These are phyloP conservation scores for Butyriboletus loyo DNA, from an alignment of 768 basidiomycete genomes.

Conservation along the genomic window DNA sequence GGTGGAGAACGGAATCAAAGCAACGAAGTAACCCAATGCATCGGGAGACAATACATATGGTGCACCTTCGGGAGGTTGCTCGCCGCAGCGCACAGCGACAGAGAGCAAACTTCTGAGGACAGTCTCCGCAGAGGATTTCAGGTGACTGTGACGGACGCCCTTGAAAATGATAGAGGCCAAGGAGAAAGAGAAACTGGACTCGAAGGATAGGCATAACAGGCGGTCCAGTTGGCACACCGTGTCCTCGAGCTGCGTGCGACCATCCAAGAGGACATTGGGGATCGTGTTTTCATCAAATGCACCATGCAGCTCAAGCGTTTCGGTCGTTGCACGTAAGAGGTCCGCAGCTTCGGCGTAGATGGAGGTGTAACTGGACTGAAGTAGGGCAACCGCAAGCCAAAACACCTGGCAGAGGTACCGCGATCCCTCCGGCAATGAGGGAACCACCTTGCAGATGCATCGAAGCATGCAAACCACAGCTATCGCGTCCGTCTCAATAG, in stretches of 20 bases:
- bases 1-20: conserved; percentile 67
- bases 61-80: conserved; percentile 37
- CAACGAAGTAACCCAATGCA: conserved; percentile 75
- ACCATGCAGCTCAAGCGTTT: conserved; percentile 59
- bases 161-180: conserved; percentile 84
- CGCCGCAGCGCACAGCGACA: conserved; percentile 51
- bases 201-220: conserved; percentile 72
- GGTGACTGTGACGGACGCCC: conserved; percentile 67
- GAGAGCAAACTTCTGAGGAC: conserved; percentile 61
- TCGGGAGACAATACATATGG: conserved; percentile 51
- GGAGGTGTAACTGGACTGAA: conserved; percentile 72
- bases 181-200: conserved; percentile 75
- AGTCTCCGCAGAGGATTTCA: conserved; percentile 58
- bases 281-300: conserved; percentile 55
- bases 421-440: conserved; percentile 63
- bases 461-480: conserved; percentile 86
- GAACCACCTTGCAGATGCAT: conserved; percentile 76
- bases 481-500: conserved; percentile 65
- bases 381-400: conserved; percentile 83
- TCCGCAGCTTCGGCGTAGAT: conserved; percentile 68
- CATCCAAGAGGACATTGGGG: conserved; percentile 56
- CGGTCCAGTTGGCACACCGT: conserved; percentile 70
- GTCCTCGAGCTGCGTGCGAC: conserved; percentile 62
- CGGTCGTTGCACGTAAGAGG: conserved; percentile 62
- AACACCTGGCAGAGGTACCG: conserved; percentile 74